A percentile compares a stretch with the other conserved stretches of the same genome.
Evolutionary conservation across 306 rosid genomes (phyloP).

Genomic region (Prunus kanzakura): DNA sequence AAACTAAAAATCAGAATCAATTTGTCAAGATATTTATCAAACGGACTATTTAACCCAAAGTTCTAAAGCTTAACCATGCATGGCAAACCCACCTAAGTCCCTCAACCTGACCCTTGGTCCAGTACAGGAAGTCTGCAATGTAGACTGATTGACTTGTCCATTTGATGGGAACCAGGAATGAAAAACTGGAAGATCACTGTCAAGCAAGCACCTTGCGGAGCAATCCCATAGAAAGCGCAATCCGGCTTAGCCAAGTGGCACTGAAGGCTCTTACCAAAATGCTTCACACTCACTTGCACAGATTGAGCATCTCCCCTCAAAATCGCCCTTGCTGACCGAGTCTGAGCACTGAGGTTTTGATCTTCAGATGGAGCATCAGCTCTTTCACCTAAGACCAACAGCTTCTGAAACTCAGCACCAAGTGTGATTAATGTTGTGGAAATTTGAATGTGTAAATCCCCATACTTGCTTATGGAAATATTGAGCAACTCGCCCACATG

Average conservation of each 20-base stretch:
- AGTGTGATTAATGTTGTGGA: constrained; percentile 77
- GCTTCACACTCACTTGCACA: constrained; percentile 92
- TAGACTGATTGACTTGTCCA: constrained; percentile 86
- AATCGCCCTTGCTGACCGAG: constrained; percentile 60
- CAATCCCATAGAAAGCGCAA: constrained; percentile 90
- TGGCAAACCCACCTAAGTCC: constrained; percentile 7
- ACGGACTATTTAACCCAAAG: background rate
- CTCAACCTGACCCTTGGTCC: constrained; percentile 62
- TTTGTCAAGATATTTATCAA: background rate
- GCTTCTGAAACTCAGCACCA: constrained; percentile 78
- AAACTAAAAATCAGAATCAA: background rate
- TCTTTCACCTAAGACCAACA: constrained; percentile 72
- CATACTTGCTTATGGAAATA: constrained; percentile 75
- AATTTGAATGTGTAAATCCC: constrained; percentile 75
- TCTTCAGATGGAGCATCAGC: constrained; percentile 72
- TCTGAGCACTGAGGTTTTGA: constrained; percentile 69
- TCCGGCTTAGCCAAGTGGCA: constrained; percentile 93
- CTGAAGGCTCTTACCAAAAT: constrained; percentile 86
- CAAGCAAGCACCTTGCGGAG: constrained; percentile 77
- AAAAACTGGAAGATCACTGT: constrained; percentile 59
- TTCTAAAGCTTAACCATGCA: background rate
- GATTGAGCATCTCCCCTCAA: constrained; percentile 74
- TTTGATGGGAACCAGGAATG: constrained; percentile 76
- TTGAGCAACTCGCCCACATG: constrained; percentile 70
- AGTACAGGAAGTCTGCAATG: constrained; percentile 96